Base-by-base conservation (phyloP, 768 basidiomycete species). In the Pulveroboletus sp. region DNA sequence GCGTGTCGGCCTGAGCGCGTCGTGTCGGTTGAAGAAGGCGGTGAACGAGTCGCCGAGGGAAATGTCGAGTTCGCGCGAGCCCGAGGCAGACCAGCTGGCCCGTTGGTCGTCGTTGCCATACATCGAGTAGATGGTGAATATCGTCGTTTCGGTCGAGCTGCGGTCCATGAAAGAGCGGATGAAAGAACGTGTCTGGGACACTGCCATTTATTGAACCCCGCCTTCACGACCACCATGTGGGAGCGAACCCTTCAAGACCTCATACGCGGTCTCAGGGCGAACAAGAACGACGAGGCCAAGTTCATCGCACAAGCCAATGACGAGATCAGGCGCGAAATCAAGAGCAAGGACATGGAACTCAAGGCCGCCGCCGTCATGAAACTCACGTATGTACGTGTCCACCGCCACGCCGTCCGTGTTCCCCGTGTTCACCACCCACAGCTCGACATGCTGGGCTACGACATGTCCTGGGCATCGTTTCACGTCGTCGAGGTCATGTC, bases 401-500 rank as follows among this genome's bases (percentile, higher is more conserved):
- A 29, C 17, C 21, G 16, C 23, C 31, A 43, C 40, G 13, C 31
- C 43, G 4, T 17, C 19, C 43, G 38, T 14, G 21, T 17, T 16
- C 52, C 40, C 27, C 43, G 32, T 20, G 42, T 49, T 56, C 45
- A 16, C 38, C 50, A 54, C 41, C 43, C 49, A 13, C 46, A 98
- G 95, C 84, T 99, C 54, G 92, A 98, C 66, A 98, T 99, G 97
- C 71, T 99, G 44, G 97, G 86, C 45, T 93, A 87, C 64, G 93
- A 88, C 72, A 97, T 89, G 84, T 81, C 82, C 50, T 97, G 93
- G 84, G 94, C 94, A 38, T 90, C 97, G 8, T 99, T 99, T 61
- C 85, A 95, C 66, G 88, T 99, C 45, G 86, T 98, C 6, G 97
- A 99, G 64, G 93, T 95, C 66, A 99, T 99, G 97, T 93, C 93